A percentile compares a stretch with the other conserved stretches of the same genome.
These are phyloP conservation scores for Pinus taeda DNA, from an alignment of 75 land plant genomes.

Conservation along the genomic window DNA sequence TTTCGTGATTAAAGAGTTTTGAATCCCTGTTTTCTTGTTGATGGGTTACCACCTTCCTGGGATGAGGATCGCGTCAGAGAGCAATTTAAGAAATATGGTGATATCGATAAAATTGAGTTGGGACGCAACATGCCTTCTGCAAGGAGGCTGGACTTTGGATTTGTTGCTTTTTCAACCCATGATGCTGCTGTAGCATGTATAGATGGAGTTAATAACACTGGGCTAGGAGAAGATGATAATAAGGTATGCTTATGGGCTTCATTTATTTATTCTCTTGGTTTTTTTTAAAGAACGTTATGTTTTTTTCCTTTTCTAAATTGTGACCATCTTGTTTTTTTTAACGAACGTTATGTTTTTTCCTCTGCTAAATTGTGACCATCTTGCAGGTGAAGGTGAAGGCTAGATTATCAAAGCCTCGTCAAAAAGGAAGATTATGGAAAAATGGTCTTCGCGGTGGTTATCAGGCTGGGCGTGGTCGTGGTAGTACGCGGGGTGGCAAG, in stretches of 20 bases:
- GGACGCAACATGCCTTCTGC: constrained; percentile 85
- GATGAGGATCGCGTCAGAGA: constrained; percentile 79
- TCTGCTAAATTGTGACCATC: neutral
- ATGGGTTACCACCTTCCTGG: constrained; percentile 82
- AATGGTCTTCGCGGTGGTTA: constrained; percentile 50
- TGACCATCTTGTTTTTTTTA: neutral
- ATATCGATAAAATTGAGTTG: constrained; percentile 70
- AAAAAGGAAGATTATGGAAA: constrained; percentile 53
- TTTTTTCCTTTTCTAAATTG: too few relatives aligned
- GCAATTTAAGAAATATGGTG: constrained; percentile 66
- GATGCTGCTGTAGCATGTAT: constrained; percentile 84
- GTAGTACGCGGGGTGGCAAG: constrained; percentile 19
- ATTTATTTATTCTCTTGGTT: neutral
- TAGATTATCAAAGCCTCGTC: constrained; percentile 74
- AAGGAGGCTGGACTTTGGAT: constrained; percentile 87
- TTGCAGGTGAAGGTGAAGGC: constrained; percentile 80
- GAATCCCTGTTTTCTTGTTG: constrained; percentile 28
- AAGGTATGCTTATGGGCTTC: constrained; percentile 41
- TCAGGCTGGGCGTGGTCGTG: constrained; percentile 25
- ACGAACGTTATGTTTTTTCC: neutral
- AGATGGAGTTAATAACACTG: constrained; percentile 66
- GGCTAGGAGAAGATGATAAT: constrained; percentile 69
- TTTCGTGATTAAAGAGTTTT: neutral
- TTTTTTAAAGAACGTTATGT: too few relatives aligned
- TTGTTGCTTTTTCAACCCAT: constrained; percentile 74